These are phyloP conservation scores for Moringa oleifera DNA, from an alignment of 345 rosid species.

Conservation along the genomic window DNA sequence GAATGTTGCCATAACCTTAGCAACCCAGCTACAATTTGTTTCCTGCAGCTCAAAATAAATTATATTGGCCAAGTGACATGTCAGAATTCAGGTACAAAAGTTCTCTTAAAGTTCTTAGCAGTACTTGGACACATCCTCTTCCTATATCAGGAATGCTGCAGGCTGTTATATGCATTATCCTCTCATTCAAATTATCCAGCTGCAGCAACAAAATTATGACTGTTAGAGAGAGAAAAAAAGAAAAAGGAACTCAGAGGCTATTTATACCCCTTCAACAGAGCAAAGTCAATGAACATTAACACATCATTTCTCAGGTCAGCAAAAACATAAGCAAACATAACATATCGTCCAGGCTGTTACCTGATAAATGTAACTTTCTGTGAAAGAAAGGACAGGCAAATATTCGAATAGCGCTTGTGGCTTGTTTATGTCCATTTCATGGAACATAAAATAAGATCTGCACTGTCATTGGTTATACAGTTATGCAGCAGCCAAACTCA, in stretches of 20 bases:
- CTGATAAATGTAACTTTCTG: constrained; percentile 87
- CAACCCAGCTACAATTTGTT: constrained; percentile 21
- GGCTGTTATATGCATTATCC: constrained; percentile 36
- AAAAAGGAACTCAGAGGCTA: no score
- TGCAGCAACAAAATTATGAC: constrained; percentile 31
- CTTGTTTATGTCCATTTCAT: constrained; percentile 50
- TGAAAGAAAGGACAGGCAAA: constrained; percentile 70
- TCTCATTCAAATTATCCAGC: constrained; percentile 81
- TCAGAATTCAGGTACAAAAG: neutral
- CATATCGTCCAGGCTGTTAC: constrained; percentile 27
- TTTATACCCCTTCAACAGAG: neutral
- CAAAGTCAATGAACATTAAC: neutral
- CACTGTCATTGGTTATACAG: constrained; percentile 44
- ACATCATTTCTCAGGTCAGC: neutral
- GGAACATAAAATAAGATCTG: constrained; percentile 96
- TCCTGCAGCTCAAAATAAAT: constrained; percentile 31
- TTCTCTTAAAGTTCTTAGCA: constrained; percentile 5
- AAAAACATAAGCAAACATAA: neutral
- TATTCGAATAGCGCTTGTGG: constrained; percentile 56
- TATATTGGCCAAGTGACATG: constrained; percentile 7
- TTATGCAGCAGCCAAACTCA: constrained; percentile 5
- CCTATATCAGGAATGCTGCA: constrained; percentile 20
- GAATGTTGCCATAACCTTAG: constrained; percentile 25
- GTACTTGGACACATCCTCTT: constrained; percentile 28
- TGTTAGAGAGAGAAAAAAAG: constrained; percentile 2